Base-by-base conservation (phyloP, 2,329 filamentous ascomycete species). In the Pseudogymnoascus sp. region DNA sequence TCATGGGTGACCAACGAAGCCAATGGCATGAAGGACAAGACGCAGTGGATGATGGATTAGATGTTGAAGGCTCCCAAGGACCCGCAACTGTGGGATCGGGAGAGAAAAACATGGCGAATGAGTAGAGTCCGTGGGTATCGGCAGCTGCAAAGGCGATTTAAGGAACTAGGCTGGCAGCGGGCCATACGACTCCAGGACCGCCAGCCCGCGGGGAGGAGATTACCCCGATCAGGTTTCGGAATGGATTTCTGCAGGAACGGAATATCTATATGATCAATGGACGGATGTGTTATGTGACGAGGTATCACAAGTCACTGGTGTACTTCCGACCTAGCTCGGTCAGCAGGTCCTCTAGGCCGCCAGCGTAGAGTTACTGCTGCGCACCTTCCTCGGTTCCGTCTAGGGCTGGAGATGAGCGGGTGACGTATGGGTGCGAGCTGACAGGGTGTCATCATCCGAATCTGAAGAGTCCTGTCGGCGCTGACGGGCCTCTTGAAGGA, bases 191-290 rank as follows among this genome's bases (percentile, higher is more conserved):
- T 53, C 12, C 12, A 25, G 46, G 18, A 1, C 21, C 11, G 5
- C 46, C 14, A 38, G 25, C 56, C 12, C 14, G 14, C 12, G 7
- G 14, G n/a, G 28, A 60, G 5, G 56, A 38, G 8, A n/a, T 60
- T 14, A 34, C 5, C 12, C 28, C 6, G 4, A 34, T 60, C 8
- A 25, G 56, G 23, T 38, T 36, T 36, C 4, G 8, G 14, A 60
- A 60, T 38, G 28, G 56, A 12, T 34, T 60, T 34, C 14, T 34
- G 4, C 12, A 38, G n/a, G 56, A 60, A 21, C 5, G 12, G 37
- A 62, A 62, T 28, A 42, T 62, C 11, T 62, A 53, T 34, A 37
- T 62, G 5, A 59, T 50, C 10, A 42, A 56, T 34, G 14, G 61
- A 18, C 11, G 12, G 18, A 31, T 62, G 10, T 21, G 21, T 28